These are phyloP conservation scores for Ophidiomyces ophidiicola DNA, from an alignment of 2,329 filamentous ascomycete genomes.

Conservation along the genomic window DNA sequence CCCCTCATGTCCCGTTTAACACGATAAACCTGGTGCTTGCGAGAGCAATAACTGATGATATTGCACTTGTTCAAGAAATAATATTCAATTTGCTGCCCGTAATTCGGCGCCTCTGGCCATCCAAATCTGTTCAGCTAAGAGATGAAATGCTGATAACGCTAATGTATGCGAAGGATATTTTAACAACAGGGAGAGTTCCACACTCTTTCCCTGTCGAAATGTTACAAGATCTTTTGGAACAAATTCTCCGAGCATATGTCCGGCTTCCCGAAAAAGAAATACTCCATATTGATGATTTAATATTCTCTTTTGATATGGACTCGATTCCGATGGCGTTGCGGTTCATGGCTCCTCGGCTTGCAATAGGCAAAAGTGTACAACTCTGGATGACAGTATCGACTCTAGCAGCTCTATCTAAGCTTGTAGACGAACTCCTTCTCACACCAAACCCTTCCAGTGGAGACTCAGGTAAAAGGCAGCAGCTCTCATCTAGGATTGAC, in stretches of 20 bases:
- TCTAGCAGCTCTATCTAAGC: conserved; percentile 31
- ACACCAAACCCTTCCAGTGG: conserved; percentile 9
- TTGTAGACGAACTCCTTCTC: conserved; percentile 22
- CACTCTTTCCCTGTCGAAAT: conserved; percentile 28
- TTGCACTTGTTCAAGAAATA: conserved; percentile 48
- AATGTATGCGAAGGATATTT: conserved; percentile 51
- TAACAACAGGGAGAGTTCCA: conserved; percentile 33
- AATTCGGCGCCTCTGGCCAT: conserved; percentile 64
- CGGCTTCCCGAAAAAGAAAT: conserved; percentile 57
- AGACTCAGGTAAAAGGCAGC: conserved; percentile 26
- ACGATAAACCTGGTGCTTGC: conserved; percentile 60
- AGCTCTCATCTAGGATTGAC: conserved; percentile 26
- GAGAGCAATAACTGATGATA: conserved; percentile 55
- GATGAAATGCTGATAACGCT: conserved; percentile 68
- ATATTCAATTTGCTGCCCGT: conserved; percentile 55
- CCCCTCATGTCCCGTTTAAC: conserved; percentile 62
- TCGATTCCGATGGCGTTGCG: conserved; percentile 26
- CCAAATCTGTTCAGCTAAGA: conserved; percentile 53
- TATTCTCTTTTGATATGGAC: conserved; percentile 35
- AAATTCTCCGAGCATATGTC: conserved; percentile 67
- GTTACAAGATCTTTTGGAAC: conserved; percentile 55
- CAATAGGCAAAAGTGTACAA: conserved; percentile 26
- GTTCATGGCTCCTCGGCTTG: conserved; percentile 28
- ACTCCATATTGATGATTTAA: conserved; percentile 66
- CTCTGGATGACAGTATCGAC: conserved; percentile 32